phyloP scores from a whole-genome alignment of 768 basidiomycete species.

The Rubroboletus satanas region DNA sequence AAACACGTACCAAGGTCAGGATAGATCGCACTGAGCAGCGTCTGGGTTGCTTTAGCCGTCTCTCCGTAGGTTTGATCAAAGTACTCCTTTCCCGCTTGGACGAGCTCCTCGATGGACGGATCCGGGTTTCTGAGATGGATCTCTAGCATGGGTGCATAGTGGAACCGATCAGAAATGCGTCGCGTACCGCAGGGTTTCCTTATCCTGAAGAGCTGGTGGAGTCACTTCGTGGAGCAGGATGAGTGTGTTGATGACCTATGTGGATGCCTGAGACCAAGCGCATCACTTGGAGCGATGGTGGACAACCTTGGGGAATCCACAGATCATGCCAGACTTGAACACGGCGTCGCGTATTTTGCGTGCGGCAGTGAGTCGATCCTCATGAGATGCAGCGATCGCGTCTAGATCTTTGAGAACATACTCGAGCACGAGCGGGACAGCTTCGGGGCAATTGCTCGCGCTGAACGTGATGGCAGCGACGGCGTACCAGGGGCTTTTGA shows the following conservation, averaged over 20 bases:
- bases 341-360: constrained; percentile 58
- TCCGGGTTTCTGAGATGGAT: constrained; percentile 36
- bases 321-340: constrained; percentile 56
- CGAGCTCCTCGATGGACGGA: constrained; percentile 42
- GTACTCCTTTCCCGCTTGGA: constrained; percentile 38
- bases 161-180: background rate
- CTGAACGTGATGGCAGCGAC: constrained; percentile 54
- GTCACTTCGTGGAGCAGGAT: constrained; percentile 47
- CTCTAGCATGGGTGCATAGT: background rate
- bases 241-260: constrained; percentile 51
- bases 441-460: constrained; percentile 57
- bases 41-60: constrained; percentile 46
- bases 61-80: constrained; percentile 55
- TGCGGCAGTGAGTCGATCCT: constrained; percentile 42
- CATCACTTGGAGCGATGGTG: background rate
- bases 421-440: constrained; percentile 51
- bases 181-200: constrained; percentile 42
- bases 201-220: constrained; percentile 51
- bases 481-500: constrained; percentile 56
- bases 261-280: background rate
- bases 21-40: constrained; percentile 47
- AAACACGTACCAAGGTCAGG: constrained; percentile 56
- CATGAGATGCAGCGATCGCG: constrained; percentile 22
- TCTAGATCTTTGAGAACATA: constrained; percentile 46
- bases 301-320: constrained; percentile 55